Evolutionary conservation across 768 basidiomycete species (phyloP).

Genomic region (Leccinum incarnatum): DNA sequence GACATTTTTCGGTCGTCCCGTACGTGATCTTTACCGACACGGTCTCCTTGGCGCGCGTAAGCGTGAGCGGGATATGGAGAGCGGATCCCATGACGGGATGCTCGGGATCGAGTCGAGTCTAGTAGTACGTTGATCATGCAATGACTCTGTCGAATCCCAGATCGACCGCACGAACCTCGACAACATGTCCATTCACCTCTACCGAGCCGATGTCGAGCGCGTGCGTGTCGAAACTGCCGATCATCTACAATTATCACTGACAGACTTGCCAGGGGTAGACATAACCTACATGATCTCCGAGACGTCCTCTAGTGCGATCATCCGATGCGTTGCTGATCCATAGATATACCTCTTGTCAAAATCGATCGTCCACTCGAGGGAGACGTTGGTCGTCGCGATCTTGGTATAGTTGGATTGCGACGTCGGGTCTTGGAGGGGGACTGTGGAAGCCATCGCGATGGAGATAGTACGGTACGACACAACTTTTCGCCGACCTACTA

Average conservation of each 20-base stretch:
- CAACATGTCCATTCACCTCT: slow-evolving; percentile 45
- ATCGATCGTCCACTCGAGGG: slow-evolving; percentile 58
- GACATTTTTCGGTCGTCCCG: slow-evolving; percentile 67
- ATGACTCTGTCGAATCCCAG: neutral
- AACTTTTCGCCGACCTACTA: neutral
- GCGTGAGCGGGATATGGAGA: slow-evolving; percentile 56
- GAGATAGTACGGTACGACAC: neutral
- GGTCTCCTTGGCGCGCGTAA: slow-evolving; percentile 34
- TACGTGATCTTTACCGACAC: slow-evolving; percentile 58
- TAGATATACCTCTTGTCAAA: slow-evolving; percentile 44
- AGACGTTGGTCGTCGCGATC: slow-evolving; percentile 46
- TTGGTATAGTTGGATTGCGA: slow-evolving; percentile 58
- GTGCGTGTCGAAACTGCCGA: slow-evolving; percentile 47
- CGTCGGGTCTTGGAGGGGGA: slow-evolving; percentile 37
- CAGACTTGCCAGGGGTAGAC: neutral
- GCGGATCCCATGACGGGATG: slow-evolving; percentile 79
- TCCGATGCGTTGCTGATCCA: slow-evolving; percentile 46
- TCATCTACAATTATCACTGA: neutral
- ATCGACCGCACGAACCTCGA: slow-evolving; percentile 38
- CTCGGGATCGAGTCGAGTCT: slow-evolving; percentile 55
- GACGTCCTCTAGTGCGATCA: slow-evolving; percentile 40
- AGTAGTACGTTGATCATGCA: neutral
- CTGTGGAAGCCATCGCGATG: slow-evolving; percentile 12
- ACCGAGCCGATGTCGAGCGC: slow-evolving; percentile 54
- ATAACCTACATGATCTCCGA: slow-evolving; percentile 41